Evolutionary conservation across 1,139 yeast species (phyloP).

Genomic region (Blastobotrys ciferrii): DNA sequence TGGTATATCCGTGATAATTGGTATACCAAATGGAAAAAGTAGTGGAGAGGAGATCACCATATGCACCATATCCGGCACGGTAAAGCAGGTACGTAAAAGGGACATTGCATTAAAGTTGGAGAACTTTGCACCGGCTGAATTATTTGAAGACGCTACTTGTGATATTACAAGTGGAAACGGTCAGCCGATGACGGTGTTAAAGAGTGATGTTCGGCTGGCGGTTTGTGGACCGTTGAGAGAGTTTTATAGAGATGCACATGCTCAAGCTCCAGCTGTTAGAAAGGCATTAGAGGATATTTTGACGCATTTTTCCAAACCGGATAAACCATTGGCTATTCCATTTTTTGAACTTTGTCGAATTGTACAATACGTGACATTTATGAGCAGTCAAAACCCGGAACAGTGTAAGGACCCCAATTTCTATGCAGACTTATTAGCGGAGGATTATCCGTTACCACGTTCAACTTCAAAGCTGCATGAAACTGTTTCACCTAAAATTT

Average conservation of each 20-base stretch:
- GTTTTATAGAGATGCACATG: constrained; percentile 7
- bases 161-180: constrained; percentile 1
- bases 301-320: constrained; percentile 15
- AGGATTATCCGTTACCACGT: constrained; percentile 21
- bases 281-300: constrained; percentile 14
- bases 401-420: constrained; percentile 11
- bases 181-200: constrained; percentile 4
- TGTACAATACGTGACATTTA: constrained; percentile 14
- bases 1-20: constrained; percentile 15
- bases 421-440: constrained; percentile 12
- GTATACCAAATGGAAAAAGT: constrained; percentile 4
- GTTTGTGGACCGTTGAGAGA: constrained; percentile 11
- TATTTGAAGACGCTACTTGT: constrained; percentile 9
- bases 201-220: constrained; percentile 7
- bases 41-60: constrained; percentile 8
- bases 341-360: constrained; percentile 26
- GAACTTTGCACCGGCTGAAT: constrained; percentile 3
- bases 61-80: constrained; percentile 8
- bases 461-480: constrained; percentile 4
- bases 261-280: constrained; percentile 1
- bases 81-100: constrained; percentile 4
- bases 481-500: constrained; percentile 11
- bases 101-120: constrained; percentile 14
- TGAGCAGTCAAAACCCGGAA: constrained; percentile 12
- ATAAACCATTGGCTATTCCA: constrained; percentile 24